These are phyloP conservation scores for Arthrobotrys pseudoclavata DNA, from an alignment of 2,329 filamentous ascomycete genomes.

Conservation along the genomic window DNA sequence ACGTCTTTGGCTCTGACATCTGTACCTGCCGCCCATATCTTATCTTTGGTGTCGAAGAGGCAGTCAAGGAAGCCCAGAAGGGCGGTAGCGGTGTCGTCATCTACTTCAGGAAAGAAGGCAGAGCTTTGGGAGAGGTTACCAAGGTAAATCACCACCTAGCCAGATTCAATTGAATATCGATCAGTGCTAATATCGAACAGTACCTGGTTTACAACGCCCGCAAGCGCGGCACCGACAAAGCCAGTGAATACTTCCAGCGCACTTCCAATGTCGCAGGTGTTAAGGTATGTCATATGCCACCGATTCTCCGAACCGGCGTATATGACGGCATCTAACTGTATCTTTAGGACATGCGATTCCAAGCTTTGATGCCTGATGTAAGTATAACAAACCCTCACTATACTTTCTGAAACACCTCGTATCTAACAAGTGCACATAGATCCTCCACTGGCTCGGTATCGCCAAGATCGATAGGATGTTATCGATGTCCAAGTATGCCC, in stretches of 20 bases:
- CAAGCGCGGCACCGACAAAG: constrained; percentile 82
- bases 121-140: constrained; percentile 93
- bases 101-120: constrained; percentile 97
- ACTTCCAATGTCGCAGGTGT: constrained; percentile 95
- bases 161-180: background rate
- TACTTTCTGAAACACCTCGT: background rate
- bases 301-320: constrained; percentile 12
- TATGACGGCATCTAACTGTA: constrained; percentile 57
- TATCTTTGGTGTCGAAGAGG: constrained; percentile 96
- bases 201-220: constrained; percentile 79
- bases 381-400: constrained; percentile 40
- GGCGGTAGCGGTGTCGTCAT: constrained; percentile 95
- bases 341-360: constrained; percentile 84
- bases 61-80: constrained; percentile 94
- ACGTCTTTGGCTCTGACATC: constrained; percentile 98
- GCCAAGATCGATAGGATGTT: constrained; percentile 98
- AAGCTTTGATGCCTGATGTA: constrained; percentile 92
- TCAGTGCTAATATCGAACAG: constrained; percentile 36
- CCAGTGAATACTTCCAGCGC: constrained; percentile 93
- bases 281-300: constrained; percentile 71
- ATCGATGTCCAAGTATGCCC: constrained; percentile 90
- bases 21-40: constrained; percentile 96
- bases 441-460: constrained; percentile 97
- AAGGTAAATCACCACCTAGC: constrained; percentile 73
- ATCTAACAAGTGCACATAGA: constrained; percentile 66